Conservation (phyloP, 129 eudicot species). For the Mikania micrantha region DNA sequence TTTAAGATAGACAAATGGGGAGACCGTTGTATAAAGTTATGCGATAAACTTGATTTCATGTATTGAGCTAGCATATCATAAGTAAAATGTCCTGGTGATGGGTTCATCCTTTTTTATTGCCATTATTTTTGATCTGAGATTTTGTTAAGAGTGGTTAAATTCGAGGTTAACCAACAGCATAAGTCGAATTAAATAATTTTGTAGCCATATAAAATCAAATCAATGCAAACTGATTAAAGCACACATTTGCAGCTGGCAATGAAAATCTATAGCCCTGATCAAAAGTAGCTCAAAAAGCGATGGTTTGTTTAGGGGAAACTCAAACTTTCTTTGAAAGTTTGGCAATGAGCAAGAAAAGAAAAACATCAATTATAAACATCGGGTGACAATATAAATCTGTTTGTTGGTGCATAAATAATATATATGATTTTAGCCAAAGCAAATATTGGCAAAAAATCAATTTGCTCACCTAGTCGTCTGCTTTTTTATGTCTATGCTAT, state of each 20-base stretch:
- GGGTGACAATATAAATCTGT: neutral
- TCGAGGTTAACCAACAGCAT: neutral
- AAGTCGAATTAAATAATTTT: neutral
- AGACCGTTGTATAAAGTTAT: neutral
- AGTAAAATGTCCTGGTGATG: neutral
- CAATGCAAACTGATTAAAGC: neutral
- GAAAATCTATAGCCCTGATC: neutral
- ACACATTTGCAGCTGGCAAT: neutral
- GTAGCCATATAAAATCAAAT: neutral
- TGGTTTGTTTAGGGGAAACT: neutral
- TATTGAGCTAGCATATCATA: neutral
- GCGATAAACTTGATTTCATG: neutral
- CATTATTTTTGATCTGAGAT: constrained; percentile 4
- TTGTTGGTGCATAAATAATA: neutral
- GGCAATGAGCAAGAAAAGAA: neutral
- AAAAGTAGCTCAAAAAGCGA: neutral
- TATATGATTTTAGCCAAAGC: neutral
- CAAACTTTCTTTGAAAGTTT: neutral
- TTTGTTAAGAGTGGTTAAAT: constrained; percentile 5
- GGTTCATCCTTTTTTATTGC: neutral
- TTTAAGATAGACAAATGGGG: neutral
- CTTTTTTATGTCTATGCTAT: neutral
- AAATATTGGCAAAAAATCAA: neutral
- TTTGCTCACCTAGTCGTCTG: neutral
- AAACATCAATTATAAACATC: neutral